phyloP scores from a whole-genome alignment of 768 basidiomycete species.

The Auriscalpium microsporum region DNA sequence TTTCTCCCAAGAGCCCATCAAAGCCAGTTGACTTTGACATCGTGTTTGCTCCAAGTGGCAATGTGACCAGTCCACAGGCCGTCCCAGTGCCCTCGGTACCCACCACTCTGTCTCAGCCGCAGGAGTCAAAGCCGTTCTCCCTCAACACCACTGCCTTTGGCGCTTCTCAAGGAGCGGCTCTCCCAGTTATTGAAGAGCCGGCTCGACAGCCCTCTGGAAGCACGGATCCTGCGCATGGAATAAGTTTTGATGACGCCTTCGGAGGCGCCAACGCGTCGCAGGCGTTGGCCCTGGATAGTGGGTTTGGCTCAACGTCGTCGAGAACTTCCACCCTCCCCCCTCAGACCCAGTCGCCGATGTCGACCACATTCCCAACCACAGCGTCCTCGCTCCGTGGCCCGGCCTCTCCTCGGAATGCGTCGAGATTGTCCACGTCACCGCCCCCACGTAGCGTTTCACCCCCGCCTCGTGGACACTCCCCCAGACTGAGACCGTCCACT shows the following conservation, averaged over 20 bases:
- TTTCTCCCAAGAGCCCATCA: constrained; percentile 9
- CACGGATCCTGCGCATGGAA: neutral
- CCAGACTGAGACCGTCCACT: constrained; percentile 52
- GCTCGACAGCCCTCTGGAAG: constrained; percentile 3
- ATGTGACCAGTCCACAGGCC: neutral
- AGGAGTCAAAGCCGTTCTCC: constrained; percentile 9
- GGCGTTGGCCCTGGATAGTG: constrained; percentile 32
- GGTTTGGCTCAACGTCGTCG: constrained; percentile 29
- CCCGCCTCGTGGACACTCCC: constrained; percentile 40
- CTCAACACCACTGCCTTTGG: constrained; percentile 3
- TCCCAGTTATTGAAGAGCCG: constrained; percentile 7
- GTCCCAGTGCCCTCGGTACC: neutral
- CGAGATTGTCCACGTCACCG: constrained; percentile 16
- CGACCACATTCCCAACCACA: constrained; percentile 30
- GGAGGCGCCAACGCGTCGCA: constrained; percentile 25
- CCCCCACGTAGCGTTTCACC: constrained; percentile 34
- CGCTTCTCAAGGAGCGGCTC: neutral
- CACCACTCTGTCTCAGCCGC: constrained; percentile 4
- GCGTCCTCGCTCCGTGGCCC: constrained; percentile 29
- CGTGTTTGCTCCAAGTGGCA: constrained; percentile 20
- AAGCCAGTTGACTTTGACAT: constrained; percentile 26
- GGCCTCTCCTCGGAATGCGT: constrained; percentile 11
- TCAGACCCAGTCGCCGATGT: constrained; percentile 18
- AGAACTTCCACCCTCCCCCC: constrained; percentile 20
- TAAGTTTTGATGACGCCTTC: constrained; percentile 44